Conservation (phyloP, 805 yeast genomes). For the Sugiyamaella boreocaroliniensis region DNA sequence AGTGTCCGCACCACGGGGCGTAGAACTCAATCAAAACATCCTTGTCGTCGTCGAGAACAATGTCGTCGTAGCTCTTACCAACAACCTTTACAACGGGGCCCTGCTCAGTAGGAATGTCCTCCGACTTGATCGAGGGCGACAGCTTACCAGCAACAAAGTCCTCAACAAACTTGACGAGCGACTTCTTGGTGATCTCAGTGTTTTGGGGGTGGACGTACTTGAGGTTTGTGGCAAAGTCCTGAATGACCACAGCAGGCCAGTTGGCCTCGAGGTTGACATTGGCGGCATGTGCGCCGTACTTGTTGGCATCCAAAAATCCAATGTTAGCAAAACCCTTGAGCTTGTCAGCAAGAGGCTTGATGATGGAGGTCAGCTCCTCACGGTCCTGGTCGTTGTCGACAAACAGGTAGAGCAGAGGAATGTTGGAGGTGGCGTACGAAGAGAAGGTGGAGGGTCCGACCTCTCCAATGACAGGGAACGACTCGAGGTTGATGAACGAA, state of each 20-base stretch:
- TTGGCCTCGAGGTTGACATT: conserved; percentile 70
- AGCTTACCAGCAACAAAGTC: conserved; percentile 59
- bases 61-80: conserved; percentile 70
- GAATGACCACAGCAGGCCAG: conserved; percentile 87
- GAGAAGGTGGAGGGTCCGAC: conserved; percentile 73
- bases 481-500: conserved; percentile 51
- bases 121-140: conserved; percentile 72
- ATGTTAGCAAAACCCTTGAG: conserved; percentile 76
- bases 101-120: conserved; percentile 78
- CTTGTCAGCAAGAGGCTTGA: conserved; percentile 62
- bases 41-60: conserved; percentile 58
- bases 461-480: conserved; percentile 82
- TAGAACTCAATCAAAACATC: conserved; percentile 80
- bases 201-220: conserved; percentile 75
- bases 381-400: conserved; percentile 65
- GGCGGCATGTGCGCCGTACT: conserved; percentile 80
- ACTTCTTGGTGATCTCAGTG: conserved; percentile 42
- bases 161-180: conserved; percentile 55
- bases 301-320: conserved; percentile 78
- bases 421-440: conserved; percentile 59
- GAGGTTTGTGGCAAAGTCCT: conserved; percentile 57
- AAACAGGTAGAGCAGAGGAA: conserved; percentile 87
- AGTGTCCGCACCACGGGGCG: conserved; percentile 99
- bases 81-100: conserved; percentile 70
- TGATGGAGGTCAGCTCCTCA: conserved; percentile 43